Conservation (phyloP, 306 rosid species). For the Oxytropis ochrocephala region DNA sequence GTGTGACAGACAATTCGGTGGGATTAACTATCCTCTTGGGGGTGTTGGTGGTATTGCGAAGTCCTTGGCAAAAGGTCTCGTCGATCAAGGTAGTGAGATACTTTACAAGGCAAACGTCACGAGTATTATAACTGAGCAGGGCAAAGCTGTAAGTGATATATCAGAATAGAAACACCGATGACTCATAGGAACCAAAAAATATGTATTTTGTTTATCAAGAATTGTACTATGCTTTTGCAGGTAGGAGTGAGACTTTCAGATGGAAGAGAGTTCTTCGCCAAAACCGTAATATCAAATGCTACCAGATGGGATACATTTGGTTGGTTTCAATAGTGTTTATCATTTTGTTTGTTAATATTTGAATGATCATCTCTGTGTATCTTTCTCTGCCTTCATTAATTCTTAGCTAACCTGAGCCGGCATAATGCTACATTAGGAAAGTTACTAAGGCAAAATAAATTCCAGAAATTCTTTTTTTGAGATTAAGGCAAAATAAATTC, state of each 20-base stretch:
- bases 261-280: conserved; percentile 73
- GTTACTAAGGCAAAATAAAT: conserved; percentile 60
- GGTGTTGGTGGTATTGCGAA: conserved; percentile 93
- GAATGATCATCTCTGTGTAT: too few species aligned
- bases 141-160: conserved; percentile 68
- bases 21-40: conserved; percentile 89
- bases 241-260: conserved; percentile 85
- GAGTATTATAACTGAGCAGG: conserved; percentile 51
- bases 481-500: too few species aligned
- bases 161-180: conserved; percentile 6
- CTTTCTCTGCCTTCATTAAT: not conserved
- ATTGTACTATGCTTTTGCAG: conserved; percentile 35
- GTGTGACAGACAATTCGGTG: conserved; percentile 93
- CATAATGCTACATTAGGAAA: conserved; percentile 46
- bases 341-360: too few species aligned
- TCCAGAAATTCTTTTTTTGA: too few species aligned
- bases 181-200: conserved; percentile 1
- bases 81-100: conserved; percentile 72
- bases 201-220: conserved; percentile 19
- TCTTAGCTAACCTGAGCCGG: conserved; percentile 10
- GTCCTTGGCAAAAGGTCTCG: conserved; percentile 83
- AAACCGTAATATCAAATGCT: conserved; percentile 93
- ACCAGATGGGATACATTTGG: too few species aligned
- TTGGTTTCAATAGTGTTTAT: too few species aligned
- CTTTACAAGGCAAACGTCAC: conserved; percentile 89